A percentile compares a stretch with the other conserved stretches of the same genome.
phyloP scores from a whole-genome alignment of 345 rosid species.

The Eucalyptus shirleyi region DNA sequence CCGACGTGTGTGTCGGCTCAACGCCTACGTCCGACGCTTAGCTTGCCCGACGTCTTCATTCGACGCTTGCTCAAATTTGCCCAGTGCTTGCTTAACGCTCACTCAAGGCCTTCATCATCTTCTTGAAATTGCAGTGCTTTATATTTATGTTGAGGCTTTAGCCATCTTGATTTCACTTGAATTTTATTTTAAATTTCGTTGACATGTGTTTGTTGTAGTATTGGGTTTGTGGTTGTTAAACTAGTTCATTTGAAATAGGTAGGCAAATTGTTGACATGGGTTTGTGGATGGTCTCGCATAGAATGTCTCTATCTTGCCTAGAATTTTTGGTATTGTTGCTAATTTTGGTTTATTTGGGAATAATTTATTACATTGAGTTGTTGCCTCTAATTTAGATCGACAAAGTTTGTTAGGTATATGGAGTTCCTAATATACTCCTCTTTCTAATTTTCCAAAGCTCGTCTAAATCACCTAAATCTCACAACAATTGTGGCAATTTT shows the following conservation, averaged over 20 bases:
- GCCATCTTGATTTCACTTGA: not conserved
- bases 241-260: not conserved
- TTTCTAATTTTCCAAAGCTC: not conserved
- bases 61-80: not conserved
- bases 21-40: fast-evolving
- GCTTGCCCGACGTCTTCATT: fast-evolving
- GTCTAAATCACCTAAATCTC: not conserved
- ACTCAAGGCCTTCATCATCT: not conserved
- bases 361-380: slow-evolving; percentile 71
- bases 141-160: not conserved
- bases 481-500: not conserved
- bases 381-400: slow-evolving; percentile 7
- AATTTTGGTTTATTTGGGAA: slow-evolving; percentile 78
- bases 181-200: not conserved
- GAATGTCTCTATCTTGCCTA: not conserved
- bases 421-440: not conserved
- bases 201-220: not conserved
- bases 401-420: no score
- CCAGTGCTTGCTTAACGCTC: fast-evolving
- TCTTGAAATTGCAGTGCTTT: not conserved
- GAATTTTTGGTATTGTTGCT: slow-evolving; percentile 59
- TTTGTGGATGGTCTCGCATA: not conserved
- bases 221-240: not conserved
- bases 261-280: not conserved
- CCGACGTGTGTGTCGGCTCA: no score